Percentiles rank a stretch among this genome's conserved stretches.
These are phyloP conservation scores for Chaetothyriales sp. DNA, from an alignment of 2,329 filamentous ascomycete genomes.

Conservation along the genomic window DNA sequence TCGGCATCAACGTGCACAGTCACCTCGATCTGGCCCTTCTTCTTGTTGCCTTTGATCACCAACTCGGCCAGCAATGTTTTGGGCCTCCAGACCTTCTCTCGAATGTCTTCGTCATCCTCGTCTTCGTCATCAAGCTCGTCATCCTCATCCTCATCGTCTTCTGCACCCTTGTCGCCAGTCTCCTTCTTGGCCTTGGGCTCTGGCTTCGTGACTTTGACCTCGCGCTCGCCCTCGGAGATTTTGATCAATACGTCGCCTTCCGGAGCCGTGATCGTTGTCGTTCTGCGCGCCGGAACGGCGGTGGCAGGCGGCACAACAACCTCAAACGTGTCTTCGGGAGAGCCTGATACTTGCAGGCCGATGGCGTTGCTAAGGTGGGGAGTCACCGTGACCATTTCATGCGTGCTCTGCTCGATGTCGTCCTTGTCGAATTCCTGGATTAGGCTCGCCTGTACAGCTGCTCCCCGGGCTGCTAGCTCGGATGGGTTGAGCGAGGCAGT, in stretches of 20 bases:
- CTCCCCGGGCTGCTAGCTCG: slow-evolving; percentile 75
- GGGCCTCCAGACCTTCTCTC: slow-evolving; percentile 87
- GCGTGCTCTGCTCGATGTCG: slow-evolving; percentile 90
- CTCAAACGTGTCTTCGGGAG: slow-evolving; percentile 47
- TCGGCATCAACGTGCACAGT: slow-evolving; percentile 79
- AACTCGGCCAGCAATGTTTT: slow-evolving; percentile 73
- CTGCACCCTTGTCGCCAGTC: slow-evolving; percentile 43
- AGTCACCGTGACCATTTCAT: slow-evolving; percentile 86
- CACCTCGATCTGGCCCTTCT: slow-evolving; percentile 81
- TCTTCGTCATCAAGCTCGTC: slow-evolving; percentile 49
- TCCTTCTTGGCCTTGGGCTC: slow-evolving; percentile 54
- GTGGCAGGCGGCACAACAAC: slow-evolving; percentile 77
- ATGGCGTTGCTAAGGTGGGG: slow-evolving; percentile 82
- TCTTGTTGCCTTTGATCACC: slow-evolving; percentile 69
- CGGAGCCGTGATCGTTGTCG: slow-evolving; percentile 61
- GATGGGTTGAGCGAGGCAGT: slow-evolving; percentile 78
- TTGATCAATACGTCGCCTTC: slow-evolving; percentile 79
- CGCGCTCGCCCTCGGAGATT: slow-evolving; percentile 72
- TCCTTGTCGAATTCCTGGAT: slow-evolving; percentile 88
- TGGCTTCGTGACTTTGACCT: slow-evolving; percentile 87
- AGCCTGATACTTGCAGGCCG: slow-evolving; percentile 43
- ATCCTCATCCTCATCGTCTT: slow-evolving; percentile 48
- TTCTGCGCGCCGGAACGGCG: slow-evolving; percentile 74
- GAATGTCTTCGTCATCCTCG: slow-evolving; percentile 74
- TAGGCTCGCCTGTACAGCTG: slow-evolving; percentile 85